Percentiles rank a stretch among this genome's conserved stretches.
Evolutionary conservation across 371 early-diverging fungal species (phyloP).

Genomic region (Basidiobolus meristosporus): DNA sequence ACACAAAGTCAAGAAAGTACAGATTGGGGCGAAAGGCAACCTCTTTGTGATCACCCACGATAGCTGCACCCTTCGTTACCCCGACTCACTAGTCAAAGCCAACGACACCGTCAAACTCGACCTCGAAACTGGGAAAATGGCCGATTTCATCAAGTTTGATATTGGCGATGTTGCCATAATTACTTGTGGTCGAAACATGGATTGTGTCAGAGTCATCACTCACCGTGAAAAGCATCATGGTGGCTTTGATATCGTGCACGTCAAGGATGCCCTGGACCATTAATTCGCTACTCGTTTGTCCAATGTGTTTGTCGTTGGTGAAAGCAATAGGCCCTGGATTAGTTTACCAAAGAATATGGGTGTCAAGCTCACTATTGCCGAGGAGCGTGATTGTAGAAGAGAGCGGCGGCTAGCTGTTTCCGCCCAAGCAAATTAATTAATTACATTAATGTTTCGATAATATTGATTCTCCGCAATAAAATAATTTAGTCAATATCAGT

Average conservation of each 20-base stretch:
- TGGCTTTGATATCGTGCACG: no score
- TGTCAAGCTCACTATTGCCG: conserved; percentile 92
- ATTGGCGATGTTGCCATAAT: conserved; percentile 90
- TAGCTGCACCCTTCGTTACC: no score
- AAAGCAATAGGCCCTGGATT: conserved; percentile 56
- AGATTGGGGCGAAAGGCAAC: no score
- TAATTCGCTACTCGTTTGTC: conserved; percentile 75
- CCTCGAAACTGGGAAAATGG: conserved; percentile 82
- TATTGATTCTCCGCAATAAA: no score
- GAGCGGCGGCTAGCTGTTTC: conserved; percentile 14
- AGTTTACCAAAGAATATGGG: conserved; percentile 96
- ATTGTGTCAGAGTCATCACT: conserved; percentile 98
- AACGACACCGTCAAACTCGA: conserved; percentile 98
- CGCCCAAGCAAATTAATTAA: no score
- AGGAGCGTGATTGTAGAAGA: conserved; percentile 87
- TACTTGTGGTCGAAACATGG: conserved; percentile 98
- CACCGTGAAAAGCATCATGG: no score
- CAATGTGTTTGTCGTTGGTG: conserved; percentile 89
- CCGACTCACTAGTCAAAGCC: no score
- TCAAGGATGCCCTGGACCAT: no score
- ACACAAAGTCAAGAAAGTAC: no score
- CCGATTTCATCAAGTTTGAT: conserved; percentile 90
- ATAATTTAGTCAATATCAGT: no score
- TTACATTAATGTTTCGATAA: no score
- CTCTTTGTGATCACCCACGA: no score